phyloP scores from a whole-genome alignment of 2,329 filamentous ascomycete species.

The Hypoxylon sp. region DNA sequence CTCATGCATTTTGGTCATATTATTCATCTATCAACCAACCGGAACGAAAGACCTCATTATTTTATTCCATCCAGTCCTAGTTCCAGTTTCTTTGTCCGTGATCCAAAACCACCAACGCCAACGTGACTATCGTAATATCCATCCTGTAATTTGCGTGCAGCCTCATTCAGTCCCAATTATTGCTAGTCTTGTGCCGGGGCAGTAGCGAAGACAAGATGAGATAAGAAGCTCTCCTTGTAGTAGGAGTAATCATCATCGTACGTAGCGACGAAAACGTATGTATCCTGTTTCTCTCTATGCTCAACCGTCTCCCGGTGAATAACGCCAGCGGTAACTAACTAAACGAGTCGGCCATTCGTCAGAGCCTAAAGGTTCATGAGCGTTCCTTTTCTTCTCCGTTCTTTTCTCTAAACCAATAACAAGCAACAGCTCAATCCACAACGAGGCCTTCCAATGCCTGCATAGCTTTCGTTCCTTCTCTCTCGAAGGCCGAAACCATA shows the following conservation, averaged over 20 bases:
- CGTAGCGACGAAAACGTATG: not conserved
- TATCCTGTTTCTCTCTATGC: not conserved
- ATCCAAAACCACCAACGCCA: conserved; percentile 28
- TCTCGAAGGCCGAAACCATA: conserved; percentile 86
- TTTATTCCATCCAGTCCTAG: conserved; percentile 14
- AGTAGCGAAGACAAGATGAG: not conserved
- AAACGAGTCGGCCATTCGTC: not conserved
- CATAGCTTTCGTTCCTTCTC: conserved; percentile 84
- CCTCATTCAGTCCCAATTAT: conserved; percentile 16
- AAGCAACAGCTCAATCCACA: conserved; percentile 58
- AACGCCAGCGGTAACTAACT: not conserved
- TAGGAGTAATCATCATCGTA: not conserved
- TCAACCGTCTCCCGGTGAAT: not conserved
- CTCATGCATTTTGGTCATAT: conserved; percentile 19
- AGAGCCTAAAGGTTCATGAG: not conserved
- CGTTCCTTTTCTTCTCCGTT: not conserved
- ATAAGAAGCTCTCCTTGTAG: not conserved
- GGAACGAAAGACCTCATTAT: conserved; percentile 10
- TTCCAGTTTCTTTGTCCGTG: conserved; percentile 6
- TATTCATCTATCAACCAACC: conserved; percentile 18
- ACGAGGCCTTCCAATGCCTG: conserved; percentile 81
- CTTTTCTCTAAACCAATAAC: not conserved
- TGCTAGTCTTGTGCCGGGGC: not conserved
- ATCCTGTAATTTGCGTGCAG: conserved; percentile 6
- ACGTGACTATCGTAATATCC: conserved; percentile 28